phyloP scores from a whole-genome alignment of 2,329 filamentous ascomycete genomes.

The Fusarium tanahbumbuense region DNA sequence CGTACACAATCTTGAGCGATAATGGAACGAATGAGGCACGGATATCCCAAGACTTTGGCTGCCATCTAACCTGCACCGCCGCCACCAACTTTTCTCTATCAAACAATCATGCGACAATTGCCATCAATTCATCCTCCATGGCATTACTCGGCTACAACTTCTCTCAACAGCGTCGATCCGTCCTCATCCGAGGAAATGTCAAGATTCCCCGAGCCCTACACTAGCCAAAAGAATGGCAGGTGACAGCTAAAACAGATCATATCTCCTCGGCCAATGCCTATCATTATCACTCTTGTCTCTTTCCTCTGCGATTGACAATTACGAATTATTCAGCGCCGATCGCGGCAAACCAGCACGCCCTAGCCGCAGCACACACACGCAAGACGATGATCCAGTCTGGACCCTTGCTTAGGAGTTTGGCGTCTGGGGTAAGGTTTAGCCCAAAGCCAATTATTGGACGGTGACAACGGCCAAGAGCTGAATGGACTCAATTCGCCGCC shows the following conservation, averaged over 20 bases:
- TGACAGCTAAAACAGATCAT: neutral
- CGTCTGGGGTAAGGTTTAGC: conserved; percentile 17
- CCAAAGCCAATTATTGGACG: neutral
- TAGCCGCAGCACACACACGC: neutral
- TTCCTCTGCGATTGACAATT: neutral
- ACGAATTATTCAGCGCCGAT: conserved; percentile 7
- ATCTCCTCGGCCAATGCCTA: neutral
- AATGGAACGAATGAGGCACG: neutral
- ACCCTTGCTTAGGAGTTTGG: conserved; percentile 6
- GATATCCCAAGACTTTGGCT: neutral
- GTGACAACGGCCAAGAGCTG: neutral
- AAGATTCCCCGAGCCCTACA: neutral
- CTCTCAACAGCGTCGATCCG: neutral
- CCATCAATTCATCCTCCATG: neutral
- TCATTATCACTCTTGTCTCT: too few relatives aligned
- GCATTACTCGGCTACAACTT: neutral
- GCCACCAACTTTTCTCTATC: neutral
- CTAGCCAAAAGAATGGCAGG: neutral
- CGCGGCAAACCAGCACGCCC: conserved; percentile 5
- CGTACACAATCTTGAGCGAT: neutral
- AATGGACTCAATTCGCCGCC: neutral
- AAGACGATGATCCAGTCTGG: neutral
- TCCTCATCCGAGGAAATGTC: neutral
- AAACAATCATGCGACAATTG: neutral
- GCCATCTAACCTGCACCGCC: neutral